Conservation (phyloP, 2,329 filamentous ascomycete genomes). For the Neospermospora avenae region DNA sequence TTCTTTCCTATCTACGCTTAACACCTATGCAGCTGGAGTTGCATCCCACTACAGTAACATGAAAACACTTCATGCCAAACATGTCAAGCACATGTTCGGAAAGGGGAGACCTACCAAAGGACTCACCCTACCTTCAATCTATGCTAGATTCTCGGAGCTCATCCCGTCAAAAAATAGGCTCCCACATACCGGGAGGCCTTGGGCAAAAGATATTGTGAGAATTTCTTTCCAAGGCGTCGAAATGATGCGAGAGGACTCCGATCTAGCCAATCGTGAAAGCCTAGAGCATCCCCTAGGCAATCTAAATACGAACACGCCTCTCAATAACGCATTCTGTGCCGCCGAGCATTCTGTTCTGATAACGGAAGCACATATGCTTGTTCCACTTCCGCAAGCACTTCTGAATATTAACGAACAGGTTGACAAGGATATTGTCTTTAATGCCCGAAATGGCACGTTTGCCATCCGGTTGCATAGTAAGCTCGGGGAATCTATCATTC, state of each 20-base stretch:
- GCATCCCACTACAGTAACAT: conserved; percentile 39
- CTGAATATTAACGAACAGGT: conserved; percentile 30
- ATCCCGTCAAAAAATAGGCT: conserved; percentile 27
- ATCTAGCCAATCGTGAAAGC: neutral
- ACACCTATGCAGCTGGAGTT: conserved; percentile 37
- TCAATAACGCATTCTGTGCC: neutral
- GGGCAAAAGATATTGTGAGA: conserved; percentile 58
- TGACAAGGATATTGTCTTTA: conserved; percentile 35
- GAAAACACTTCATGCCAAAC: conserved; percentile 33
- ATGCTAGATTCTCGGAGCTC: conserved; percentile 29
- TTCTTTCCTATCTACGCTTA: conserved; percentile 35
- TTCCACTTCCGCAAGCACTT: conserved; percentile 26
- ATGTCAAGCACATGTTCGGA: conserved; percentile 28
- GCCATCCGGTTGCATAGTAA: conserved; percentile 33
- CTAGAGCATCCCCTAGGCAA: neutral
- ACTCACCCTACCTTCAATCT: conserved; percentile 32
- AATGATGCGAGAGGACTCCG: conserved; percentile 1
- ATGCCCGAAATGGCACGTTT: conserved; percentile 29
- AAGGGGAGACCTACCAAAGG: conserved; percentile 25
- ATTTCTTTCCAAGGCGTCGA: conserved; percentile 49
- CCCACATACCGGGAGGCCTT: conserved; percentile 36
- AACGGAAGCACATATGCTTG: conserved; percentile 33
- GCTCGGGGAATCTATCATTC: conserved; percentile 32
- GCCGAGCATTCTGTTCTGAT: conserved; percentile 31
- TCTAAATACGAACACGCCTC: neutral